Percentiles rank a stretch among this genome's conserved stretches.
Evolutionary conservation across 495 filamentous ascomycete species (phyloP).

Genomic region (Penicillium macrosclerotiorum): DNA sequence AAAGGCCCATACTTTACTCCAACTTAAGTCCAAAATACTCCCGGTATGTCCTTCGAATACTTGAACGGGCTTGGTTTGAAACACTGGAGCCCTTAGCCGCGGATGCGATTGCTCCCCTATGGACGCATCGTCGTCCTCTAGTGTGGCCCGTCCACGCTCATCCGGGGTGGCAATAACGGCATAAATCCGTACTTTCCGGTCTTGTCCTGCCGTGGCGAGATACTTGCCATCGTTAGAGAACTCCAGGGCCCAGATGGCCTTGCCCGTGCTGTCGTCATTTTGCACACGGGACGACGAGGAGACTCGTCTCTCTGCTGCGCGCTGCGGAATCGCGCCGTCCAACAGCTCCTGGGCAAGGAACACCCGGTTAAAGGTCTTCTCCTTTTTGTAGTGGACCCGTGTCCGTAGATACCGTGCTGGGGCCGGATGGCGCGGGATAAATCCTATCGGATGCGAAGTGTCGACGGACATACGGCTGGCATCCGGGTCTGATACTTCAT

Average conservation of each 20-base stretch:
- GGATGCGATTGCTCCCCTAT: constrained; percentile 40
- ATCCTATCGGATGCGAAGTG: constrained; percentile 81
- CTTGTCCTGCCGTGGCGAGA: constrained; percentile 84
- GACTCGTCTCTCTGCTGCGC: constrained; percentile 23
- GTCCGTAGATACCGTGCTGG: constrained; percentile 91
- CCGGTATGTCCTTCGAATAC: constrained; percentile 84
- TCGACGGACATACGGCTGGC: constrained; percentile 72
- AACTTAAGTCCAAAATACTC: constrained; percentile 88
- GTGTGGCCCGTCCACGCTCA: constrained; percentile 69
- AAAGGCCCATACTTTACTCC: constrained; percentile 73
- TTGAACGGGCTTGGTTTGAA: constrained; percentile 69
- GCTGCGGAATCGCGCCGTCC: constrained; percentile 22
- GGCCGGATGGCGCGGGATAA: constrained; percentile 81
- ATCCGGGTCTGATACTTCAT: constrained; percentile 71
- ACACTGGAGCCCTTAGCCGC: constrained; percentile 86
- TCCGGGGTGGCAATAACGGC: constrained; percentile 78
- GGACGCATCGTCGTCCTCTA: constrained; percentile 60
- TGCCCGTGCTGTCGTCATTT: constrained; percentile 33
- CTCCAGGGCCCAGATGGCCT: constrained; percentile 84
- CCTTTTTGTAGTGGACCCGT: constrained; percentile 75
- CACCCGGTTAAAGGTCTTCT: constrained; percentile 76
- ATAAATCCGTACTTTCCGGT: constrained; percentile 86
- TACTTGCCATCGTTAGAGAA: constrained; percentile 94
- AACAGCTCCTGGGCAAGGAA: constrained; percentile 87
- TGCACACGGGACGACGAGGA: constrained; percentile 31